These are phyloP conservation scores for Rosa rugosa DNA, from an alignment of 306 rosid species.

Conservation along the genomic window DNA sequence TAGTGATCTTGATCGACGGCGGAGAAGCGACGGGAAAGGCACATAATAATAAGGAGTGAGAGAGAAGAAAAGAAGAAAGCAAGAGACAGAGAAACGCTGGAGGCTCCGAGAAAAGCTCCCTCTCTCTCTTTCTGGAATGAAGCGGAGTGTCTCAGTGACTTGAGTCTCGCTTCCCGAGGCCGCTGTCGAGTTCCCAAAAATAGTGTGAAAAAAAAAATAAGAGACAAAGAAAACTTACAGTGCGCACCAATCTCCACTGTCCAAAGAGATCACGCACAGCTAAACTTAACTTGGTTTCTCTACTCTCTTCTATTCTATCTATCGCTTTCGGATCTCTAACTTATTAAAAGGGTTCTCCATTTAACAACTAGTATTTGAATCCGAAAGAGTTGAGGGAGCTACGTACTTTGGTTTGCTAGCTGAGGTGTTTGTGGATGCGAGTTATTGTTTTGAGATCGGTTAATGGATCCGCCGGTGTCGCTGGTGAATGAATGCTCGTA, in stretches of 20 bases:
- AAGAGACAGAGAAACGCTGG: conserved; percentile 33
- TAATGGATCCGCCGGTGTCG: conserved; percentile 72
- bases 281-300: not conserved
- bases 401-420: no score
- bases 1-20: conserved; percentile 10
- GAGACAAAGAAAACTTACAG: conserved; percentile 3
- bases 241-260: conserved; percentile 59
- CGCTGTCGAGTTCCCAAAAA: conserved; percentile 28
- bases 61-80: not conserved
- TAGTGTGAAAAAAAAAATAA: conserved; percentile 10
- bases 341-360: conserved; percentile 12
- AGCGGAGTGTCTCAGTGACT: conserved; percentile 33
- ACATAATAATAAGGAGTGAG: not conserved
- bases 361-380: not conserved
- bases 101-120: conserved; percentile 56
- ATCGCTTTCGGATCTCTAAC: conserved; percentile 13
- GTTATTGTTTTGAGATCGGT: not conserved
- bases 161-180: conserved; percentile 47
- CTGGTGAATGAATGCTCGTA: conserved; percentile 47
- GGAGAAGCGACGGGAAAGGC: not conserved
- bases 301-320: not conserved
- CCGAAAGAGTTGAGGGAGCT: no score
- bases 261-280: conserved; percentile 39
- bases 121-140: conserved; percentile 33
- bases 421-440: not conserved